Evolutionary conservation across 495 filamentous ascomycete genomes (phyloP).

Genomic region (Diplogelasinospora grovesii): DNA sequence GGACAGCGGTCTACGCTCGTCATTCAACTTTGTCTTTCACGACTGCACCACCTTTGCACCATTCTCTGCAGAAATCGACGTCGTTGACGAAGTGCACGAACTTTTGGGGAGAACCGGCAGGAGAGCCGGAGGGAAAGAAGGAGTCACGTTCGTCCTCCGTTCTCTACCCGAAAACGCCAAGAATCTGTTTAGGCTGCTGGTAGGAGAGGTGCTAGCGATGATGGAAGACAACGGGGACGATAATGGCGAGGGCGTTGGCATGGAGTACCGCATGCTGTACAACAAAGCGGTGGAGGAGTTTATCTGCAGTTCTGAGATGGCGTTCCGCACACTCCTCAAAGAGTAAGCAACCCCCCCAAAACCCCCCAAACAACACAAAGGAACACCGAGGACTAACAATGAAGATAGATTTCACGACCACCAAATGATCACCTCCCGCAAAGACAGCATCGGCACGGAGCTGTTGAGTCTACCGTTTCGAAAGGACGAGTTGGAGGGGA

Average conservation of each 20-base stretch:
- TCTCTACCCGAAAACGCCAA: conserved; percentile 88
- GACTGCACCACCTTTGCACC: conserved; percentile 86
- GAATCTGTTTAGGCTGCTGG: conserved; percentile 72
- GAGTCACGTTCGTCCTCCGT: conserved; percentile 83
- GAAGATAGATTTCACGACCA: conserved; percentile 77
- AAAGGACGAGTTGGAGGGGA: conserved; percentile 80
- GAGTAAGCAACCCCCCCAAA: conserved; percentile 55
- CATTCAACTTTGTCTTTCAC: conserved; percentile 84
- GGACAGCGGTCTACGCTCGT: conserved; percentile 72
- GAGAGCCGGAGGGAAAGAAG: conserved; percentile 80
- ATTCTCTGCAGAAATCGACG: conserved; percentile 61
- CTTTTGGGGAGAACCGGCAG: conserved; percentile 79
- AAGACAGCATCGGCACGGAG: conserved; percentile 79
- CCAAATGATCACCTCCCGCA: conserved; percentile 85
- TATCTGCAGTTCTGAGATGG: conserved; percentile 93
- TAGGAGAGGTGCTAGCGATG: conserved; percentile 74
- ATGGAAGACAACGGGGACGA: conserved; percentile 41
- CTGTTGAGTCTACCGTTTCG: conserved; percentile 78
- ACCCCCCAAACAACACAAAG: too few relatives aligned
- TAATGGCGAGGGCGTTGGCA: conserved; percentile 48
- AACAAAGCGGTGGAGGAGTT: conserved; percentile 95
- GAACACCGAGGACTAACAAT: too few relatives aligned
- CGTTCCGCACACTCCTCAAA: conserved; percentile 86
- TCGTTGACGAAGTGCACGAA: conserved; percentile 80
- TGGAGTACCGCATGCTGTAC: conserved; percentile 88